Evolutionary conservation across 306 rosid species (phyloP), one percentile per base, ranked within the genome.

Genomic region (Rosa multiflora): DNA sequence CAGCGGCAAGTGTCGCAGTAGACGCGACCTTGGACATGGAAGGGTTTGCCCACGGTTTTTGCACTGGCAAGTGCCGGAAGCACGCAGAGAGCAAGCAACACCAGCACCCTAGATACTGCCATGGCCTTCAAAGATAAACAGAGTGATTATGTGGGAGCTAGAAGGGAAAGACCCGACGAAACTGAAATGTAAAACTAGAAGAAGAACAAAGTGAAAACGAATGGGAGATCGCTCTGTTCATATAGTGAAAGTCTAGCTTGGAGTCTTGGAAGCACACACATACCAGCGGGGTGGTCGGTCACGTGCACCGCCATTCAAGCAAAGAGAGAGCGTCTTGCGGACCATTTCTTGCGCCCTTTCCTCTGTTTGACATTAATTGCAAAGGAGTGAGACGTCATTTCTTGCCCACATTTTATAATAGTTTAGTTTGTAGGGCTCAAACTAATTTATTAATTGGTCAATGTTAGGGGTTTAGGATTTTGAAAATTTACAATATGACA

Each of bases 1-100:
- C 89, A 88, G 9, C 85, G 94, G 78, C 97, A 93, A 6, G 91
- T 93, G 79, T 93, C 98, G 12, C 98, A 93, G 75, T 93, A 93
- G 85, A 89, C 88, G 5, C 26, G 69, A 52, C 97, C 98, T 15
- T 61, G 46, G 55, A 88, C 35, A 32, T 8, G 47, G 82, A 81
- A 88, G 32, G 84, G 79, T 21, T 73, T 70, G 66, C 79, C 86
- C 39, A 17, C 18, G 29, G 43, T 63, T 44, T 23, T 49, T 0
- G 81, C 70, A 15, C 63, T 26, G 37, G 73, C 80, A 21, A 83
- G 73, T 18, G 82, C 82, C 21, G 81, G 80, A 11, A 84, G 26
- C 13, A 79, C 21, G 40, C 80, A 83, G 12, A 88, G 69, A 21
- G 89, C 81, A 10, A 87, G 44, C 75, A 90, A 82, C 58, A 86